Evolutionary conservation across 495 filamentous ascomycete species (phyloP).

Genomic region (Aspergillus asperescens): DNA sequence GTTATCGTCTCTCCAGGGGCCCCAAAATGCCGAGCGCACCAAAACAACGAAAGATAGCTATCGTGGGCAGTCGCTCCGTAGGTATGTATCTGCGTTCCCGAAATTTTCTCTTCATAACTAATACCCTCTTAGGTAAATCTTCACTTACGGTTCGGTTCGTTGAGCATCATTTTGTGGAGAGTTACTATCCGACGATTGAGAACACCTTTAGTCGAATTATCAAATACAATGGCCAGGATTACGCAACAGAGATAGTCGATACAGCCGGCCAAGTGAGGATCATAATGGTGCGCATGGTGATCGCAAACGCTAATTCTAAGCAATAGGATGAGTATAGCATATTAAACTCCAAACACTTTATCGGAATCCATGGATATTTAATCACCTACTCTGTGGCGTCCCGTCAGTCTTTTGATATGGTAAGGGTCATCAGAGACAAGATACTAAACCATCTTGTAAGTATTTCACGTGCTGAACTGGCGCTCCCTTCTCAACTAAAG

Average conservation of each 20-base stretch:
- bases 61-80: constrained; percentile 95
- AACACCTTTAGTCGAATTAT: constrained; percentile 98
- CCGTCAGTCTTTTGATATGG: constrained; percentile 94
- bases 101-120: constrained; percentile 2
- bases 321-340: constrained; percentile 94
- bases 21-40: constrained; percentile 69
- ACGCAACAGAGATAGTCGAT: constrained; percentile 95
- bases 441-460: constrained; percentile 91
- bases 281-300: constrained; percentile 8
- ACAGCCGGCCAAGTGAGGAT: constrained; percentile 86
- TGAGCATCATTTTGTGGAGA: constrained; percentile 96
- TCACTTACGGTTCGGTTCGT: constrained; percentile 97
- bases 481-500: not conserved
- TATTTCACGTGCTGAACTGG: constrained; percentile 7
- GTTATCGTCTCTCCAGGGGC: not conserved
- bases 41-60: constrained; percentile 96
- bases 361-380: constrained; percentile 99
- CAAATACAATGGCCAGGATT: constrained; percentile 85
- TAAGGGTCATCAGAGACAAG: constrained; percentile 90
- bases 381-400: constrained; percentile 94
- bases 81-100: constrained; percentile 52
- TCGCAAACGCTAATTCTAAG: constrained; percentile 14
- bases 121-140: constrained; percentile 69
- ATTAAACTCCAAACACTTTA: constrained; percentile 96
- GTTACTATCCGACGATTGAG: constrained; percentile 98